Base-by-base conservation (phyloP, 1,284 basidiomycete genomes). In the Tetrapyrgos nigripes region DNA sequence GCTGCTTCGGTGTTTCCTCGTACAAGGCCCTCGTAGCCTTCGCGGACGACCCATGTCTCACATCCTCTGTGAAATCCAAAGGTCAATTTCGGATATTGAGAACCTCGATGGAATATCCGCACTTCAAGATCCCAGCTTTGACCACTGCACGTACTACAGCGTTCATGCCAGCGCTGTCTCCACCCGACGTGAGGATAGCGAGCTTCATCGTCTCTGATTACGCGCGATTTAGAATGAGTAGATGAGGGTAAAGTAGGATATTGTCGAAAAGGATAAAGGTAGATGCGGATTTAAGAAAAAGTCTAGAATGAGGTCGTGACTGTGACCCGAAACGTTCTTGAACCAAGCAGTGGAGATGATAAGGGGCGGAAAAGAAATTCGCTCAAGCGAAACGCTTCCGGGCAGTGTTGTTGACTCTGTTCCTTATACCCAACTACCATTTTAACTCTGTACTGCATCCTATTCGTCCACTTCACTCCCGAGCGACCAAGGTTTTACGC, bases 131-230 rank as follows among this genome's bases (percentile, higher is more conserved):
- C 46, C 89, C 93, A 64, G 88, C 87, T 76, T 95, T 93, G 62
- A 97, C 95, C 44, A 96, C 89, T 1, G 94, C 84, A 64, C 96
- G 91, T 51, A 97, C 95, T 54, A 91, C 94, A 33, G 96, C 94
- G 73, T 97, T 97, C 95, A 97, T 96, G 67, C 93, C 97, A 48
- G 97, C 96, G 73, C 93, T 94, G 81, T 99, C 97, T 68, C 97
- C 97, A 59, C 97, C 97, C 0, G 92, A 95, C 2, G 97, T 99
- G 69, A 99, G 87, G 54, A 98, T 91, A 4, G 96, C 96, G 70
- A 96, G 83, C 78, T 91, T 91, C 83, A 95, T 93, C 49, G 28
- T 49, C 48, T 51, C 17, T 11, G 23, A 35, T 27, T 14, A 14
- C 50, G 10, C n/a, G n/a, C n/a, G n/a, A n/a, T n/a, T n/a, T n/a